Conservation (phyloP, 208 protist species). For the Angomonas ambiguus region DNA sequence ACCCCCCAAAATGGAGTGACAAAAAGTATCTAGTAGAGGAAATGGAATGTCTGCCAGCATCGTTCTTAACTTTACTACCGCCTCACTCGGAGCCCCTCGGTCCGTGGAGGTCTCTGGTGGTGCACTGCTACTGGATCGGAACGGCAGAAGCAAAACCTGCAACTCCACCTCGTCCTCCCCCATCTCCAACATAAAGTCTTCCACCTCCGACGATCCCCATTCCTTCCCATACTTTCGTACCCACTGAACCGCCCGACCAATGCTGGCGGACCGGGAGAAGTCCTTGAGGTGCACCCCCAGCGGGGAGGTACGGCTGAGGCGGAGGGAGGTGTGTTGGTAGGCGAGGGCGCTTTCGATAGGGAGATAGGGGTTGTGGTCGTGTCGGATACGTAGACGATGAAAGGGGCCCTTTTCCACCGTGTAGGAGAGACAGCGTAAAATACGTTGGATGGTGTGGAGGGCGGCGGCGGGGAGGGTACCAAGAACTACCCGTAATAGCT, state of each 20-base stretch:
- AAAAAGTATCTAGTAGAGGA: background rate
- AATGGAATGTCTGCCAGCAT: background rate
- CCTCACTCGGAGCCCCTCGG: too few species aligned
- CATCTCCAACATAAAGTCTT: too few species aligned
- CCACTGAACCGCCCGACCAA: too few species aligned
- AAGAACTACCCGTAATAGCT: background rate
- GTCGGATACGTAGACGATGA: slow-evolving; percentile 68
- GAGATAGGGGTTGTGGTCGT: slow-evolving; percentile 73
- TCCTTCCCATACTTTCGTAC: too few species aligned
- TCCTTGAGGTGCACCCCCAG: slow-evolving; percentile 63
- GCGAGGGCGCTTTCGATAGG: slow-evolving; percentile 20
- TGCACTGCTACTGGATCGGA: too few species aligned
- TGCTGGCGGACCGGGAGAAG: slow-evolving; percentile 58
- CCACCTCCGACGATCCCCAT: too few species aligned
- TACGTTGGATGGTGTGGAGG: slow-evolving; percentile 56
- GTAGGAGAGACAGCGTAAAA: slow-evolving; percentile 65
- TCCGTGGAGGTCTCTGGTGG: too few species aligned
- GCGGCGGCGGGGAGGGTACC: background rate
- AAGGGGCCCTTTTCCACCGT: slow-evolving; percentile 65
- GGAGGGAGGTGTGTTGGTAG: slow-evolving; percentile 53
- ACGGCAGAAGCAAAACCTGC: too few species aligned
- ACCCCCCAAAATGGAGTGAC: background rate
- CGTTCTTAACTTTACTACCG: too few species aligned
- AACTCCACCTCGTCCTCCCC: too few species aligned
- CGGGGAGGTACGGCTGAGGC: slow-evolving; percentile 49